Evolutionary conservation across 768 basidiomycete genomes (phyloP).

Genomic region (Suillus americanus): DNA sequence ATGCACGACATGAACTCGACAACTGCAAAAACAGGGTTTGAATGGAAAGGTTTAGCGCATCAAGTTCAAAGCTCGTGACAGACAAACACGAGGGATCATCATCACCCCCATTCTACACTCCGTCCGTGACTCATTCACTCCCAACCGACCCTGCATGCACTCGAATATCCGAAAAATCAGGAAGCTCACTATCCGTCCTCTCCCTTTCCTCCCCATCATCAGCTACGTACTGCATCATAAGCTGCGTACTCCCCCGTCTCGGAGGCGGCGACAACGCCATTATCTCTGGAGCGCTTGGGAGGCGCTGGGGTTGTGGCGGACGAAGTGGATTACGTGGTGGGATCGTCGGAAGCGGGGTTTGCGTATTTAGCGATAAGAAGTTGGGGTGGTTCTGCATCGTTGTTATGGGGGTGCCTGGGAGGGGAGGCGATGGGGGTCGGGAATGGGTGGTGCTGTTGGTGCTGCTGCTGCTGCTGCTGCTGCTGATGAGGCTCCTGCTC

Average conservation of each 20-base stretch:
- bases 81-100: not conserved
- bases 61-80: not conserved
- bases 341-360: slow-evolving; percentile 33
- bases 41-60: not conserved
- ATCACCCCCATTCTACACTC: not conserved
- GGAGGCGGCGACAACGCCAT: slow-evolving; percentile 66
- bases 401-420: slow-evolving; percentile 45
- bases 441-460: slow-evolving; percentile 27
- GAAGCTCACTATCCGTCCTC: slow-evolving; percentile 14
- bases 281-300: slow-evolving; percentile 36
- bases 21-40: not conserved
- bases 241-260: slow-evolving; percentile 54
- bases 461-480: not conserved
- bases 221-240: slow-evolving; percentile 16
- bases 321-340: slow-evolving; percentile 22
- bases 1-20: not conserved
- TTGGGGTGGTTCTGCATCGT: slow-evolving; percentile 52
- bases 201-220: not conserved
- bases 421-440: slow-evolving; percentile 18
- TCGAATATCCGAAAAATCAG: slow-evolving; percentile 21
- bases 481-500: not conserved
- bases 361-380: slow-evolving; percentile 57
- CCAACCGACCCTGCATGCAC: slow-evolving; percentile 43
- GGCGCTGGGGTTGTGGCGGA: slow-evolving; percentile 27
- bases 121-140: slow-evolving; percentile 14